A percentile compares a stretch with the other conserved stretches of the same genome.
Evolutionary conservation across 2,329 filamentous ascomycete genomes (phyloP).

Genomic region (Cercospora sp.): DNA sequence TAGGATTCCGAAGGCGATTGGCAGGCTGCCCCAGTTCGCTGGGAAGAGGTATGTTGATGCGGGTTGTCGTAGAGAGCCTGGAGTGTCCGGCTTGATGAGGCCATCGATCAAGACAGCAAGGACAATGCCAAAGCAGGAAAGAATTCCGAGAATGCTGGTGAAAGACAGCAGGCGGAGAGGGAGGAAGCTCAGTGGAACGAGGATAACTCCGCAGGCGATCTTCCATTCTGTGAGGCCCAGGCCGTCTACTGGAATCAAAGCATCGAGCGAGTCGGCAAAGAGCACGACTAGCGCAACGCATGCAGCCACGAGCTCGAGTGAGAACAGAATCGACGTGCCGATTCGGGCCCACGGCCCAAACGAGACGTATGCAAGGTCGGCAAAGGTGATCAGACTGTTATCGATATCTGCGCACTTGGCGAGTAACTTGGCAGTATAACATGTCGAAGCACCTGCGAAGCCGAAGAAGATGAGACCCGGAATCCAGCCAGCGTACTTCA

Average conservation of each 20-base stretch:
- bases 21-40: slow-evolving; percentile 80
- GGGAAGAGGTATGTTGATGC: slow-evolving; percentile 80
- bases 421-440: slow-evolving; percentile 81
- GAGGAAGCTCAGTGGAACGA: slow-evolving; percentile 81
- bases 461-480: slow-evolving; percentile 74
- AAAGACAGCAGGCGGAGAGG: slow-evolving; percentile 83
- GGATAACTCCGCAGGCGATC: slow-evolving; percentile 72
- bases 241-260: slow-evolving; percentile 65
- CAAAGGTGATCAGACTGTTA: slow-evolving; percentile 84
- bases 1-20: slow-evolving; percentile 83
- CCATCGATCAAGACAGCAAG: slow-evolving; percentile 80
- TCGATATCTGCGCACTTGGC: slow-evolving; percentile 88
- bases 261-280: slow-evolving; percentile 89
- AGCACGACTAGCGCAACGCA: slow-evolving; percentile 87
- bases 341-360: slow-evolving; percentile 81
- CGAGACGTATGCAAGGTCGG: slow-evolving; percentile 86
- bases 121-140: slow-evolving; percentile 87
- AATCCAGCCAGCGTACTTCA: slow-evolving; percentile 87
- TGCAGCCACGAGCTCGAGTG: slow-evolving; percentile 79
- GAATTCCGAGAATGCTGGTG: slow-evolving; percentile 88
- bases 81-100: slow-evolving; percentile 73
- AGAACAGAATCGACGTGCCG: slow-evolving; percentile 82
- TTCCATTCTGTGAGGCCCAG: slow-evolving; percentile 76
- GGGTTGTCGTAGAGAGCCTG: slow-evolving; percentile 81
- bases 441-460: slow-evolving; percentile 72